Conservation (phyloP, 768 basidiomycete species). For the Paxillus involutus region DNA sequence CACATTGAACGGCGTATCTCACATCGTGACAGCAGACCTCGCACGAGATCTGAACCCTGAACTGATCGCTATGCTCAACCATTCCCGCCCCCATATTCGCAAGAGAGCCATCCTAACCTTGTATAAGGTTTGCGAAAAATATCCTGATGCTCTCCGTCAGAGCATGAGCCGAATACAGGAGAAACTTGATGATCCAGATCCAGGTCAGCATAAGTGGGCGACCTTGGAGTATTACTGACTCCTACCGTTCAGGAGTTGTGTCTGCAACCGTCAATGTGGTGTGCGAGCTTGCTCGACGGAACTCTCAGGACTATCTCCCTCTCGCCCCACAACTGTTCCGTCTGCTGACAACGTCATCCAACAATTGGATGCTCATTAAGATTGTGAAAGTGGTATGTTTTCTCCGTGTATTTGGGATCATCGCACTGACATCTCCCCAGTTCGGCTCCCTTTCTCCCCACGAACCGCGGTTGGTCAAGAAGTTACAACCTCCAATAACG, state of each 20-base stretch:
- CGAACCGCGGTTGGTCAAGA: constrained; percentile 92
- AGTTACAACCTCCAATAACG: constrained; percentile 91
- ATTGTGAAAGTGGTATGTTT: constrained; percentile 85
- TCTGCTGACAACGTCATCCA: constrained; percentile 87
- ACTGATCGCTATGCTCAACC: constrained; percentile 81
- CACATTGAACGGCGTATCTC: constrained; percentile 78
- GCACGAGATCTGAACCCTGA: constrained; percentile 90
- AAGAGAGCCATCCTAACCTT: constrained; percentile 87
- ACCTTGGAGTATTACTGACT: not conserved
- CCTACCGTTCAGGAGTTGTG: constrained; percentile 67
- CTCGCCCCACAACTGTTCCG: constrained; percentile 93
- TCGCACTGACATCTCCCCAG: constrained; percentile 39
- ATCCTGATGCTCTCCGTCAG: constrained; percentile 73
- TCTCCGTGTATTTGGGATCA: not conserved
- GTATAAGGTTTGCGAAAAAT: constrained; percentile 76
- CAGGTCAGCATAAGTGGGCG: constrained; percentile 40
- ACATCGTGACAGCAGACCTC: constrained; percentile 83
- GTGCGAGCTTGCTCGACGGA: constrained; percentile 84
- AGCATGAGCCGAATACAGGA: constrained; percentile 74
- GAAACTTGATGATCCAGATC: constrained; percentile 76
- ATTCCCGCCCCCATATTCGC: constrained; percentile 84
- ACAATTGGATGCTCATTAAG: constrained; percentile 99
- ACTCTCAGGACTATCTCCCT: constrained; percentile 77
- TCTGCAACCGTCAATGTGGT: constrained; percentile 92
- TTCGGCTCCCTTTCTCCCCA: constrained; percentile 91